Base-by-base conservation (phyloP, 169 alveolate genomes). In the Neospora caninum region DNA sequence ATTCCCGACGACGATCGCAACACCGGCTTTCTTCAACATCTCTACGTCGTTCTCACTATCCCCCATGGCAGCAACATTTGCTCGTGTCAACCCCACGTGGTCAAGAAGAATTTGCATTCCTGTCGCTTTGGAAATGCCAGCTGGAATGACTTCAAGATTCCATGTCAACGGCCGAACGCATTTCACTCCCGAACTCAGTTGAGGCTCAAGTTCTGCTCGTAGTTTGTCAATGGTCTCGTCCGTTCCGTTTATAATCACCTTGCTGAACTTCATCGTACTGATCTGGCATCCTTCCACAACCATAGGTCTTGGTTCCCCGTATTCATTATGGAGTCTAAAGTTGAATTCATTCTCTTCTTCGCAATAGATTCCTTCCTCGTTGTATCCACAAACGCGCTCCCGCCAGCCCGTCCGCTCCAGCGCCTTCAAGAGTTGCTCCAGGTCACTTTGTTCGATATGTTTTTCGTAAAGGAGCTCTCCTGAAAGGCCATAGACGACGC, bases 1-100 rank as follows among this genome's bases (percentile, higher is more conserved):
- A 92, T 96, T 97, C 4, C 87, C 93, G 4, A 96, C 97, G 29
- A 97, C 96, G 45, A 97, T 96, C 29, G 98, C 93, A 54, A 93
- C 73, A 49, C 96, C 96, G 18, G 96, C 94, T 6, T 95, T 94
- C 41, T 70, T 69, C 43, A 97, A 94, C 95, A 97, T 91, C 84
- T 97, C 97, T 18, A 97, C 95, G 91, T 97, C 98, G 88, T 97
- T 97, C 91, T 97, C 98, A 4, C 97, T 97, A 94, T 97, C 98
- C 6, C 98, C 98, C 80, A 97, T 96, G n/a, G 96, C 97, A 25
- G 96, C 70, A 42, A 97, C 96, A 34, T 96, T 88, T 45, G 89
- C 87, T 73, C 96, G 95, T 78, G 93, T 88, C 43, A 97, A 84
- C 34, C 91, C 93, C n/a, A 94, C 94, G 53, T 80, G 92, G 53